Conservation (phyloP, 805 yeast genomes). For the Candida golubevii region DNA sequence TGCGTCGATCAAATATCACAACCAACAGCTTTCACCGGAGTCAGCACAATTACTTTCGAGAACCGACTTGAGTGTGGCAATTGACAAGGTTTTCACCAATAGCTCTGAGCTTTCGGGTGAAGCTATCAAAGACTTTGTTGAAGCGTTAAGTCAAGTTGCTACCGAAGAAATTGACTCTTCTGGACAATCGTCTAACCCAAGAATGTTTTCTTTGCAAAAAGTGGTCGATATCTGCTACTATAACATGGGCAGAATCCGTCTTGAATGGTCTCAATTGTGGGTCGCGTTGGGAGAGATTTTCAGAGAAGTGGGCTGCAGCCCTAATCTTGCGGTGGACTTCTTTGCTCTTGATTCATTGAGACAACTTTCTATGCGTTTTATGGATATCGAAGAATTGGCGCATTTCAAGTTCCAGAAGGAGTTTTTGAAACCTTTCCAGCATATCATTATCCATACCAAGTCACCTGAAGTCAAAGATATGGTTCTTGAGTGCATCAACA, state of each 20-base stretch:
- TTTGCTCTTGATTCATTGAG: conserved; percentile 93
- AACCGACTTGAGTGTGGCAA: conserved; percentile 69
- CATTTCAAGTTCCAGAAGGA: conserved; percentile 96
- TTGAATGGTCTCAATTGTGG: conserved; percentile 97
- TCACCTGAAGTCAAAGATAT: conserved; percentile 74
- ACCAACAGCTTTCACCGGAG: conserved; percentile 58
- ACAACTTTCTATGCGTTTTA: conserved; percentile 86
- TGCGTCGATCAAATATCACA: conserved; percentile 66
- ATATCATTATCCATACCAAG: conserved; percentile 63
- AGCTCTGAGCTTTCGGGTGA: conserved; percentile 75
- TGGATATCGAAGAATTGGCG: conserved; percentile 89
- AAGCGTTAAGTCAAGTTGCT: conserved; percentile 81
- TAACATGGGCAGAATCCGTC: conserved; percentile 92
- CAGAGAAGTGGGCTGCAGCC: conserved; percentile 76
- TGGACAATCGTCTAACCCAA: conserved; percentile 74
- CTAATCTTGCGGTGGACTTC: conserved; percentile 70
- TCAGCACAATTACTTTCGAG: conserved; percentile 56
- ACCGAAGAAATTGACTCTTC: conserved; percentile 88
- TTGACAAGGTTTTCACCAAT: conserved; percentile 84
- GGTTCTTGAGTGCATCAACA: conserved; percentile 85
- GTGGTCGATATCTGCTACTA: conserved; percentile 97
- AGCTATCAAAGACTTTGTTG: conserved; percentile 83
- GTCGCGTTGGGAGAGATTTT: conserved; percentile 87
- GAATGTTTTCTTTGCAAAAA: conserved; percentile 89
- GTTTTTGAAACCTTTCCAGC: conserved; percentile 85